A percentile compares a stretch with the other conserved stretches of the same genome.
Evolutionary conservation across 108 stramenopile species (phyloP).

Genomic region (Cyclotella cryptica): DNA sequence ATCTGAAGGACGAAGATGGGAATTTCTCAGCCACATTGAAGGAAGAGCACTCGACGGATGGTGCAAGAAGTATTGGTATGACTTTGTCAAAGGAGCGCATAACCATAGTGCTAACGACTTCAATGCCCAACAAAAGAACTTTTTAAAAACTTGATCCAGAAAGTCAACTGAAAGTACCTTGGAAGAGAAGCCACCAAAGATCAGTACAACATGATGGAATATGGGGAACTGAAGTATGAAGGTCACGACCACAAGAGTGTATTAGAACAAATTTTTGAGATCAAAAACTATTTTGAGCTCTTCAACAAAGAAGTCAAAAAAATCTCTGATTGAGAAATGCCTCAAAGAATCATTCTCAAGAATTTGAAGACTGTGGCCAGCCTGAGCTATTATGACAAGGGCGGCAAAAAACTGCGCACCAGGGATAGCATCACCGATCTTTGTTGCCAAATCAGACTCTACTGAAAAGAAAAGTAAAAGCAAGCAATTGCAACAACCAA

Average conservation of each 20-base stretch:
- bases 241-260: not conserved
- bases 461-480: not conserved
- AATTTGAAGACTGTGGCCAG: not conserved
- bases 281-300: conserved; percentile 3
- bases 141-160: too few species aligned
- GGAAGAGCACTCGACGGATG: not conserved
- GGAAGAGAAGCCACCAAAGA: conserved; percentile 9
- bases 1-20: too few species aligned
- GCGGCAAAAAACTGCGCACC: conserved; percentile 6
- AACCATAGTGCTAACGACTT: not conserved
- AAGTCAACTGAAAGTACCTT: too few species aligned
- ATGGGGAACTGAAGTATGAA: not conserved
- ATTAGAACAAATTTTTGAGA: not conserved
- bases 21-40: too few species aligned
- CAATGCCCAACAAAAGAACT: not conserved
- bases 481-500: too few species aligned
- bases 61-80: not conserved
- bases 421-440: not conserved
- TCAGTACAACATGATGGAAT: conserved; percentile 6
- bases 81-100: not conserved
- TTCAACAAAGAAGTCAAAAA: not conserved
- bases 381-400: not conserved
- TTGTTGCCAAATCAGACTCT: not conserved
- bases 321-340: too few species aligned
- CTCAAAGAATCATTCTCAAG: too few species aligned